A percentile compares a stretch with the other conserved stretches of the same genome.
Evolutionary conservation across 2,329 filamentous ascomycete species (phyloP).

Genomic region (Penicillium nordicum): DNA sequence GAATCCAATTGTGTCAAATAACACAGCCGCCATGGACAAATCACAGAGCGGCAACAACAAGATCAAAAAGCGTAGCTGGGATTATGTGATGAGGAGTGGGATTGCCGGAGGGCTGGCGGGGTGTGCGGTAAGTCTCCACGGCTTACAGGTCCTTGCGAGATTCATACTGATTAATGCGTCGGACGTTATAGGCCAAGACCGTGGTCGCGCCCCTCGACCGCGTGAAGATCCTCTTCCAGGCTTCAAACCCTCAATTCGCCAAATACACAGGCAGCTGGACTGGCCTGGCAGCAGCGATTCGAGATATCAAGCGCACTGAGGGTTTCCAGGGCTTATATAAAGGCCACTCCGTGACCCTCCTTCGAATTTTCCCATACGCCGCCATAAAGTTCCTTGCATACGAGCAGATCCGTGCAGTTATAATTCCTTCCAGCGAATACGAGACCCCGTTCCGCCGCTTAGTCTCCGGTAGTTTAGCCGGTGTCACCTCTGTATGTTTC

Average conservation of each 20-base stretch:
- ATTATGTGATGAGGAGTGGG: slow-evolving; percentile 80
- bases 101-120: slow-evolving; percentile 87
- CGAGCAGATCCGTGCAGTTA: slow-evolving; percentile 79
- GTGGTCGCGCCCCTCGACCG: slow-evolving; percentile 92
- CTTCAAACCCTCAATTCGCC: slow-evolving; percentile 86
- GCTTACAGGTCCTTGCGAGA: background rate
- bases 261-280: slow-evolving; percentile 90
- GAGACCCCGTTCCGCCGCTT: slow-evolving; percentile 75
- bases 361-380: slow-evolving; percentile 95
- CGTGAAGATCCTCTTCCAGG: slow-evolving; percentile 98
- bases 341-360: slow-evolving; percentile 87
- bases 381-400: slow-evolving; percentile 98
- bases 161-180: slow-evolving; percentile 9
- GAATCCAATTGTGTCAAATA: slow-evolving; percentile 14
- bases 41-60: slow-evolving; percentile 34
- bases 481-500: slow-evolving; percentile 88
- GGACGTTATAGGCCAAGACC: slow-evolving; percentile 72
- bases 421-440: slow-evolving; percentile 69
- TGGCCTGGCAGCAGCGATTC: slow-evolving; percentile 76
- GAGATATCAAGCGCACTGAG: slow-evolving; percentile 74
- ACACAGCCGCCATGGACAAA: slow-evolving; percentile 11
- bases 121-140: slow-evolving; percentile 67
- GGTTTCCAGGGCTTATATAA: slow-evolving; percentile 78
- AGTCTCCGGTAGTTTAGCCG: slow-evolving; percentile 49
- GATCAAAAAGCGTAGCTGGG: slow-evolving; percentile 65